Base-by-base conservation (phyloP, 495 filamentous ascomycete species). In the Glonium stellatum region DNA sequence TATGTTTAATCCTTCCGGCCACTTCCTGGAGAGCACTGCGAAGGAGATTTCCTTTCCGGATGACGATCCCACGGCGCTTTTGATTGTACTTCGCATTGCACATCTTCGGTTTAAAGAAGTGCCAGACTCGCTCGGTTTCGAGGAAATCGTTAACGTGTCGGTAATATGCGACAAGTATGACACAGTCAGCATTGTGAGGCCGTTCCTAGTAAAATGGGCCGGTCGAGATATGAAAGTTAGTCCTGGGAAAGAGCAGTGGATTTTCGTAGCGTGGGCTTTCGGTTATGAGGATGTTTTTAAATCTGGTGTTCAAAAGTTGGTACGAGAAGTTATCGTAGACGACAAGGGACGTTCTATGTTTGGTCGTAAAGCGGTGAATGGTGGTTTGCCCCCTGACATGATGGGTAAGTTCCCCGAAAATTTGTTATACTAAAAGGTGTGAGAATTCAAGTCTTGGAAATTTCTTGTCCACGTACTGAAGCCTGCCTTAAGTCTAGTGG, bases 131-230 rank as follows among this genome's bases (percentile, higher is more conserved):
- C 10, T 55, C 0, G 4, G 12, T 5, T 55, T 36, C 31, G 8
- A 37, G 1, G 21, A 55, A 11, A 25, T 55, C 18, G 34, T 55
- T 10, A 18, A 37, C 8, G 23, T 55, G 12, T 18, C 34, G 1
- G 53, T 55, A 8, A 39, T 55, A 13, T 55, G 53, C 22, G 53
- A 55, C 37, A 55, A 55, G 31, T 55, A 55, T 11, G 53, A 55
- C n/a, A 55, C 53, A 5, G 53, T 55, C 12, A 12, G 15, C 36
- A 18, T 55, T 5, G 34, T 55, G 12, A 22, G 53, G 15, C 53
- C 53, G 23, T 55, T 39, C n/a, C 19, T 39, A 23, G 11, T 10
- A 19, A 18, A 39, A 19, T 55, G 53, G 53, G n/a, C 31, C 12
- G 53, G 37, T 5, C 19, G 6, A 1, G 18, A 39, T 13, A 55